Evolutionary conservation across 148 eudicot species (phyloP), one percentile per base, ranked within the genome.

Genomic region (Camellia japonica): DNA sequence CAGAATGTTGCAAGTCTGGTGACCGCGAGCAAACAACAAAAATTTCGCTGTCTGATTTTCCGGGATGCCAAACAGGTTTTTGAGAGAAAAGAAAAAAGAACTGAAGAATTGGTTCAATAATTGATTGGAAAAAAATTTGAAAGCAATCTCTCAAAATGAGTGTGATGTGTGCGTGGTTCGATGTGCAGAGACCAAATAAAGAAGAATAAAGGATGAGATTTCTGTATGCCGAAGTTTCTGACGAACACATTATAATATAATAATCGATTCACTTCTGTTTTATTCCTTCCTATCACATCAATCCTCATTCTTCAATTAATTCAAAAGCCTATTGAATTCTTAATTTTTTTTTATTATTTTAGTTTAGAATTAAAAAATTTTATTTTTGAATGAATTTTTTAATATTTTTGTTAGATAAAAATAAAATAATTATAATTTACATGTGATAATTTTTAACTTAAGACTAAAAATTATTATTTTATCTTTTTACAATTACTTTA

Each of bases 101-200:
- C 4, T 18, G 43, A 71, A 43, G 8, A 51, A 73, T 78, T 74
- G 77, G 78, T 56, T 83, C 84, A 84, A 88, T 82, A 72, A 86
- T 82, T 86, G 79, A 76, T 70, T 73, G 77, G 69, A 30, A 18
- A 46, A 49, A 59, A 78, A 68, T 79, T 73, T 8, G 80, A 78
- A 88, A 88, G 88, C 80, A 81, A 87, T 84, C 86, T 16, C 76
- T 2, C 19, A 11, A 5, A n/a, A 8, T 82, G 67, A 64, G 81
- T 66, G 86, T 66, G 20, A 14, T 79, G 64, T 84, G 89, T 83
- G 85, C 71, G 30, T 82, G 87, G 87, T 78, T 87, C 84, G 63
- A 76, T 80, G 77, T 81, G 79, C 85, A 83, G 70, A 71, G 54
- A 71, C 66, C 23, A 20, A 73, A 78, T 63, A 78, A 67, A 66